A percentile compares a stretch with the other conserved stretches of the same genome.
Conservation (phyloP, 805 yeast genomes). For the Candida xiaguanensis region DNA sequence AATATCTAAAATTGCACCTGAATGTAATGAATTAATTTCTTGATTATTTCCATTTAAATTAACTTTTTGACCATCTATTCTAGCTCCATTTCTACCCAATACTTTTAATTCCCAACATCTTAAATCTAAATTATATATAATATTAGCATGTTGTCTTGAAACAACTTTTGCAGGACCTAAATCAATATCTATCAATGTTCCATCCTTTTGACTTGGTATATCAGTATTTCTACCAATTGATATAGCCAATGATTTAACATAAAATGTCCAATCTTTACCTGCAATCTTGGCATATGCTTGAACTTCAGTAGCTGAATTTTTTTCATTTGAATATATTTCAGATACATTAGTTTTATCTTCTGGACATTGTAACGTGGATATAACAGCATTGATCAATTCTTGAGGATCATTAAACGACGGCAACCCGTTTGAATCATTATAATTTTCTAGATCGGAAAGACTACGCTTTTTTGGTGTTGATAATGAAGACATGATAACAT, state of each 20-base stretch:
- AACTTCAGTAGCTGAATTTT: slow-evolving; percentile 69
- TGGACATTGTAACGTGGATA: slow-evolving; percentile 66
- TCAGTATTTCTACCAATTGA: slow-evolving; percentile 85
- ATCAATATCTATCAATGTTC: slow-evolving; percentile 66
- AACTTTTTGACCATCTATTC: slow-evolving; percentile 69
- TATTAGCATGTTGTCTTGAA: slow-evolving; percentile 82
- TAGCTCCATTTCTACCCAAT: slow-evolving; percentile 88
- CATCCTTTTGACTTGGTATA: slow-evolving; percentile 6
- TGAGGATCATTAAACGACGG: slow-evolving; percentile 52
- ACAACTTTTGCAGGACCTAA: slow-evolving; percentile 98
- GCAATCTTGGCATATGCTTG: slow-evolving; percentile 97
- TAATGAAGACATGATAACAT: slow-evolving; percentile 11
- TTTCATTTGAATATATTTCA: slow-evolving; percentile 66
- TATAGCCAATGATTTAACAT: slow-evolving; percentile 73
- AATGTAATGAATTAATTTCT: slow-evolving; percentile 55
- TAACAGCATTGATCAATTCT: slow-evolving; percentile 71
- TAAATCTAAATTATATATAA: slow-evolving; percentile 67
- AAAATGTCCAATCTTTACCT: slow-evolving; percentile 90
- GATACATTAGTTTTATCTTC: slow-evolving; percentile 75
- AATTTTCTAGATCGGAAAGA: slow-evolving; percentile 12
- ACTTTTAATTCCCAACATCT: slow-evolving; percentile 86
- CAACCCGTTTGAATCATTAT: not conserved
- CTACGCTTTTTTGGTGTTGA: slow-evolving; percentile 30
- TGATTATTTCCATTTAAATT: slow-evolving; percentile 50
- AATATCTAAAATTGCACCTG: slow-evolving; percentile 90